These are phyloP conservation scores for Brassica carinata DNA, from an alignment of 345 rosid species.

Conservation along the genomic window DNA sequence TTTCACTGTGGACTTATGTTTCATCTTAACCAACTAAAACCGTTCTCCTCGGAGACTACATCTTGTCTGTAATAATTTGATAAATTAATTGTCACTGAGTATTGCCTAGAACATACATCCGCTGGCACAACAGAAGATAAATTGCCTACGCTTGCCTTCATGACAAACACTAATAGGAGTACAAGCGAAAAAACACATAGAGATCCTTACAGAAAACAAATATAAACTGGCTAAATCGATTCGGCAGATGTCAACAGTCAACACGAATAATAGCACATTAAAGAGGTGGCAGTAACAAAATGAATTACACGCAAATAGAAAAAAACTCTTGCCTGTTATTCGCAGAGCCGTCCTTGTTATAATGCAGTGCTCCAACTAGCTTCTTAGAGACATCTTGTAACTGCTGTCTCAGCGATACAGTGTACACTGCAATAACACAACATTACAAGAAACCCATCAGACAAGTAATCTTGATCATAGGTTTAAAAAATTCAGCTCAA, in stretches of 20 bases:
- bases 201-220: conserved; percentile 3
- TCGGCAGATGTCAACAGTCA: not conserved
- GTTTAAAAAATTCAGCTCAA: conserved; percentile 10
- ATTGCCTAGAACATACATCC: not conserved
- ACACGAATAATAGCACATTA: conserved; percentile 34
- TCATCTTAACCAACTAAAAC: not conserved
- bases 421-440: conserved; percentile 74
- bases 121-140: not conserved
- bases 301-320: not conserved
- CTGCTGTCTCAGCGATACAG: conserved; percentile 97
- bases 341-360: conserved; percentile 93
- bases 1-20: not conserved
- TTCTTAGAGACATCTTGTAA: conserved; percentile 96
- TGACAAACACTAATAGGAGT: conserved; percentile 3
- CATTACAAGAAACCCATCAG: conserved; percentile 26
- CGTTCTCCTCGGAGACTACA: not conserved
- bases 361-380: conserved; percentile 92
- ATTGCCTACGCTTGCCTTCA: not conserved
- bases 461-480: conserved; percentile 17
- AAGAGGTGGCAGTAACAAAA: not conserved
- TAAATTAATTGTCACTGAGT: not conserved
- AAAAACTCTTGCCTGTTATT: conserved; percentile 74
- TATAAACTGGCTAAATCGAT: not conserved
- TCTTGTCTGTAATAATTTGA: conserved; percentile 1
- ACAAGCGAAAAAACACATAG: conserved; percentile 2